Base-by-base conservation (phyloP, 2,329 filamentous ascomycete genomes). In the Fusarium sp. region DNA sequence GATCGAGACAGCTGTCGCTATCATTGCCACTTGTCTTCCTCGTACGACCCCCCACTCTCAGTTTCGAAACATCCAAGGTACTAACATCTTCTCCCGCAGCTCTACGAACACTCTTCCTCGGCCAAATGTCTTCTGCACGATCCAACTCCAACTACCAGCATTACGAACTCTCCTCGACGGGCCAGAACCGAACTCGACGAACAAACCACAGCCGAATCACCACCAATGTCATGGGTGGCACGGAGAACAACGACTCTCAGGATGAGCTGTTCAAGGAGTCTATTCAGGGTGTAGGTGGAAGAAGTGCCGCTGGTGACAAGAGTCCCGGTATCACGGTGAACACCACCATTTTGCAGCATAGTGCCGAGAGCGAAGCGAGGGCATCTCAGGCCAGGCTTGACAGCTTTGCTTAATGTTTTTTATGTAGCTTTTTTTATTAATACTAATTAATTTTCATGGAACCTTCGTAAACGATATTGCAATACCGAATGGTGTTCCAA, bases 1-100 rank as follows among this genome's bases (percentile, higher is more conserved):
- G 76, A 69, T 78, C n/a, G 77, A 79, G 51, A 77, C 76, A 0
- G 69, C 78, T 6, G 76, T 81, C 9, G 78, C 80, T 2, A 80
- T 81, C 33, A 80, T 81, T 11, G 78, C 78, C 2, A 74, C 77
- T 4, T 80, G 77, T n/a, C 76, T 80, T 1, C 78, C 79, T 30
- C 73, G 74, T 76, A 48, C 4, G 73, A 55, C 3, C 1, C 13
- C 13, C 17, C 23, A 4, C 7, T 14, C 1, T 3, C 6, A 39
- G 0, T 3, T n/a, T 8, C 35, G 8, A n/a, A 5, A 9, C 35
- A 4, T n/a, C 4, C 15, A n/a, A 15, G 6, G 2, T 9, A 22
- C 35, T 66, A 17, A 65, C 35, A 33, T 10, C 4, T 0, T 6
- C 0, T 10, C 15, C n/a, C 5, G 14, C 9, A 72, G 70, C 70